A percentile compares a stretch with the other conserved stretches of the same genome.
These are phyloP conservation scores for Podospora sp. DNA, from an alignment of 495 filamentous ascomycete species.

Conservation along the genomic window DNA sequence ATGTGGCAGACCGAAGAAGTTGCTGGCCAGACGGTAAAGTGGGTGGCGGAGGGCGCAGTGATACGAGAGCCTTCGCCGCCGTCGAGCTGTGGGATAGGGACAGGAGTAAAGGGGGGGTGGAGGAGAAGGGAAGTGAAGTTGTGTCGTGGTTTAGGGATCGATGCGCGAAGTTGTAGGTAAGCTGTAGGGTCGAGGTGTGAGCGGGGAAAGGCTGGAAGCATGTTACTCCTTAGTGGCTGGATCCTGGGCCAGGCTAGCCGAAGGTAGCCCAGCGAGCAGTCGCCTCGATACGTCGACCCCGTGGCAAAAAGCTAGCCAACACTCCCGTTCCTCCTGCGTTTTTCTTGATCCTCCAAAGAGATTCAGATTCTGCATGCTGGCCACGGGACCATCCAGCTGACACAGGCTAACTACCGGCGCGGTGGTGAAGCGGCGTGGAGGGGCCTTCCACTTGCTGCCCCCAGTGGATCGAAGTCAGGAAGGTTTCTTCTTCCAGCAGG, in stretches of 20 bases:
- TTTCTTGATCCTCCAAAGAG: constrained; percentile 4
- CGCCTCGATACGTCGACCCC: constrained; percentile 26
- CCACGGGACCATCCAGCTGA: constrained; percentile 10
- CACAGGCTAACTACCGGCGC: background rate
- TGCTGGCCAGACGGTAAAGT: constrained; percentile 17
- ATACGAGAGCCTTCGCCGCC: constrained; percentile 21
- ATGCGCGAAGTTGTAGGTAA: constrained; percentile 32
- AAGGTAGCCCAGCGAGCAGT: constrained; percentile 18
- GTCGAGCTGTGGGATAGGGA: constrained; percentile 22
- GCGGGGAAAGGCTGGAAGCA: constrained; percentile 27
- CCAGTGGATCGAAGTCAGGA: background rate
- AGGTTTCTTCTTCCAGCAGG: background rate
- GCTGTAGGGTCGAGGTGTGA: constrained; percentile 29
- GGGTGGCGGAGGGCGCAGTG: constrained; percentile 8
- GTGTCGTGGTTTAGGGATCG: constrained; percentile 24
- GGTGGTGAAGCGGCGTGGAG: background rate
- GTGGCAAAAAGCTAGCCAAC: constrained; percentile 31
- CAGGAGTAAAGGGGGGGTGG: constrained; percentile 31
- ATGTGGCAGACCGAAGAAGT: constrained; percentile 15
- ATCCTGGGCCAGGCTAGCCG: constrained; percentile 31
- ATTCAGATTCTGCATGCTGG: constrained; percentile 12
- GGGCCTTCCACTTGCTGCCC: background rate
- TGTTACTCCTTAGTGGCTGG: constrained; percentile 29
- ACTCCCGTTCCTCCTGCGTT: constrained; percentile 17
- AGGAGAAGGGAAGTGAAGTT: constrained; percentile 32